Evolutionary conservation across 1,284 basidiomycete genomes (phyloP).

Genomic region (Hypsizygus ulmarius): DNA sequence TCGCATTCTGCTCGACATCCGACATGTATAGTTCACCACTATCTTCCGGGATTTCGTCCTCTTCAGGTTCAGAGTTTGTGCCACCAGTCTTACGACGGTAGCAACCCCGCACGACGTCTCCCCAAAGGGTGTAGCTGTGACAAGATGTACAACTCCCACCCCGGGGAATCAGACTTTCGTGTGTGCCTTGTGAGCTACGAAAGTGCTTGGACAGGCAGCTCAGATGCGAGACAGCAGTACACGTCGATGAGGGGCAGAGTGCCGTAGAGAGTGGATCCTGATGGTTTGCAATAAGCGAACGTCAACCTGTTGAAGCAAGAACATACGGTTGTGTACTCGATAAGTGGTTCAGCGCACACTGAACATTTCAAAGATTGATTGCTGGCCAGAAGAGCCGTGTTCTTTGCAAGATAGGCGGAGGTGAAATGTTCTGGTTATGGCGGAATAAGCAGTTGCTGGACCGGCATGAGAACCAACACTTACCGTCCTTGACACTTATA

Average conservation of each 20-base stretch:
- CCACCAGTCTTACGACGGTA: constrained; percentile 53
- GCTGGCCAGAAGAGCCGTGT: constrained; percentile 38
- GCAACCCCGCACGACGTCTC: constrained; percentile 67
- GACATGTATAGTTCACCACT: constrained; percentile 29
- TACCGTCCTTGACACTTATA: constrained; percentile 68
- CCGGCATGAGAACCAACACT: not conserved
- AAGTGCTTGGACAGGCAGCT: constrained; percentile 66
- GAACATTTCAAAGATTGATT: constrained; percentile 41
- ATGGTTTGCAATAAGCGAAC: constrained; percentile 5
- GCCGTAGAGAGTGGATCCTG: constrained; percentile 57
- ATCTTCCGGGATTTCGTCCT: constrained; percentile 27
- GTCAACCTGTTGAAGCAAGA: not conserved
- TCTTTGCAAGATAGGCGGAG: constrained; percentile 52
- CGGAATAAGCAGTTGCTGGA: constrained; percentile 2
- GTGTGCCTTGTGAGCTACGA: constrained; percentile 31
- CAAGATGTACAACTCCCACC: constrained; percentile 63
- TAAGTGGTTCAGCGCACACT: constrained; percentile 49
- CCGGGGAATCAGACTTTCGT: constrained; percentile 54
- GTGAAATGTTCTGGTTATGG: constrained; percentile 47
- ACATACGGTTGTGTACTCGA: constrained; percentile 44
- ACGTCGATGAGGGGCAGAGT: constrained; percentile 47
- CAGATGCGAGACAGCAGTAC: constrained; percentile 63
- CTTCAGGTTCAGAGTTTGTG: constrained; percentile 19
- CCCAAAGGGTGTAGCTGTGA: constrained; percentile 60
- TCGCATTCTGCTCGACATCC: constrained; percentile 7